These are phyloP conservation scores for Aspergillus puulaauensis DNA, from an alignment of 2,329 filamentous ascomycete species.

Conservation along the genomic window DNA sequence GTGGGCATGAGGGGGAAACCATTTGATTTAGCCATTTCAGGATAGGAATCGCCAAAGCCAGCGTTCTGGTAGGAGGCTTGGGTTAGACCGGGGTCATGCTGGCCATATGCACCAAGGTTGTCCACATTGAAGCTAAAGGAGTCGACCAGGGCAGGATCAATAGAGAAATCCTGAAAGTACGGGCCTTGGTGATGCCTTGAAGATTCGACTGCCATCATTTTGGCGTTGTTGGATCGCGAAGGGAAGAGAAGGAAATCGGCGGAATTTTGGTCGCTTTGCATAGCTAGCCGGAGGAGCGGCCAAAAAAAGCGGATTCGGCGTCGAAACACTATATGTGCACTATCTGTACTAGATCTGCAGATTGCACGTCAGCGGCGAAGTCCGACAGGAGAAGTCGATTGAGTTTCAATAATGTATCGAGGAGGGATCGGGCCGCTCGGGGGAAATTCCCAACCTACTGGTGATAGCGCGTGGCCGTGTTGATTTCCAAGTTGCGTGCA, in stretches of 20 bases:
- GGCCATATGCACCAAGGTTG: constrained; percentile 22
- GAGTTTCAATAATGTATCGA: constrained; percentile 1
- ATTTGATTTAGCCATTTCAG: constrained; percentile 26
- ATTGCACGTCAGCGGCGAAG: constrained; percentile 12
- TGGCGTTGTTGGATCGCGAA: constrained; percentile 12
- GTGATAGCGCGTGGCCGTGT: neutral
- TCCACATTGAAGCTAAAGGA: constrained; percentile 32
- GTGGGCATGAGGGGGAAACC: constrained; percentile 30
- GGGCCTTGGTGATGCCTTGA: constrained; percentile 30
- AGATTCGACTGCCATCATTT: constrained; percentile 36
- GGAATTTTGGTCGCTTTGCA: constrained; percentile 19
- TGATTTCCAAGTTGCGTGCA: neutral
- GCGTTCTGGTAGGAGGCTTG: constrained; percentile 32
- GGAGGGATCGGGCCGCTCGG: constrained; percentile 15
- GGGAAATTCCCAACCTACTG: constrained; percentile 10
- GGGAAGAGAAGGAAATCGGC: constrained; percentile 24
- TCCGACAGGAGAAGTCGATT: neutral
- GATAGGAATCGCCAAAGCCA: constrained; percentile 26
- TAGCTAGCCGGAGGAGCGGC: constrained; percentile 10
- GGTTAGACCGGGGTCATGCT: constrained; percentile 20
- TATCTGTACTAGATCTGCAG: constrained; percentile 13
- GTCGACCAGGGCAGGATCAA: constrained; percentile 33
- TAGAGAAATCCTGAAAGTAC: constrained; percentile 32
- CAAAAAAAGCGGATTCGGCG: constrained; percentile 1
- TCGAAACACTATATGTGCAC: constrained; percentile 9